Conservation (phyloP, 139 green algal species). For the Volvox reticuliferus region DNA sequence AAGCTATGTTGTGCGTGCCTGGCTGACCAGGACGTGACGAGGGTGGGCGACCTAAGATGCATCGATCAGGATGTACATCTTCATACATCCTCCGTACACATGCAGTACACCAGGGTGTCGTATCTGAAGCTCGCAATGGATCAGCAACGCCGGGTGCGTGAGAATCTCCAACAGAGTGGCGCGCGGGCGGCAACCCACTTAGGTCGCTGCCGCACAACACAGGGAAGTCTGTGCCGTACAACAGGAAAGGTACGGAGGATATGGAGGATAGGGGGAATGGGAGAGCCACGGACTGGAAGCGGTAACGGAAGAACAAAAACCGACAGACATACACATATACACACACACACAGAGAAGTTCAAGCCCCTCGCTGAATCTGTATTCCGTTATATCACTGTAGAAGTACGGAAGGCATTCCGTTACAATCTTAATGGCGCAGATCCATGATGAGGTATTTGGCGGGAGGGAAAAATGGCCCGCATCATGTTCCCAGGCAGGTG, state of each 20-base stretch:
- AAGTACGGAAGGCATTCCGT: no score
- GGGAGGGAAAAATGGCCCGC: no score
- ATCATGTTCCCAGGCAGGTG: no score
- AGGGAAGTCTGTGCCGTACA: conserved; percentile 47
- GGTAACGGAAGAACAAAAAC: neutral
- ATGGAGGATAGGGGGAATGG: neutral
- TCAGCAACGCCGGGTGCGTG: conserved; percentile 36
- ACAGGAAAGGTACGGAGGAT: neutral
- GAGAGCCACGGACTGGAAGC: neutral
- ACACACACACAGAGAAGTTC: neutral
- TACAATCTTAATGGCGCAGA: no score
- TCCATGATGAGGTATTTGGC: no score
- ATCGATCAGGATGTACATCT: no score
- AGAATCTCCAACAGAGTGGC: conserved; percentile 51
- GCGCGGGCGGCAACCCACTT: conserved; percentile 45
- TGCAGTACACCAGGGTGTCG: neutral
- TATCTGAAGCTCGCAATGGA: conserved; percentile 61
- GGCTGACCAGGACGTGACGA: no score
- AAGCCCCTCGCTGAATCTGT: no score
- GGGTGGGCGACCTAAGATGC: no score
- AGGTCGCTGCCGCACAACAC: conserved; percentile 47
- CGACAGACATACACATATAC: neutral
- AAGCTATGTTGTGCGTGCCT: no score
- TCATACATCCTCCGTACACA: no score
- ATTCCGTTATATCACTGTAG: no score